Evolutionary conservation across 2,329 filamentous ascomycete genomes (phyloP), one percentile per base, ranked within the genome.

Genomic region (Thelonectria discophora): DNA sequence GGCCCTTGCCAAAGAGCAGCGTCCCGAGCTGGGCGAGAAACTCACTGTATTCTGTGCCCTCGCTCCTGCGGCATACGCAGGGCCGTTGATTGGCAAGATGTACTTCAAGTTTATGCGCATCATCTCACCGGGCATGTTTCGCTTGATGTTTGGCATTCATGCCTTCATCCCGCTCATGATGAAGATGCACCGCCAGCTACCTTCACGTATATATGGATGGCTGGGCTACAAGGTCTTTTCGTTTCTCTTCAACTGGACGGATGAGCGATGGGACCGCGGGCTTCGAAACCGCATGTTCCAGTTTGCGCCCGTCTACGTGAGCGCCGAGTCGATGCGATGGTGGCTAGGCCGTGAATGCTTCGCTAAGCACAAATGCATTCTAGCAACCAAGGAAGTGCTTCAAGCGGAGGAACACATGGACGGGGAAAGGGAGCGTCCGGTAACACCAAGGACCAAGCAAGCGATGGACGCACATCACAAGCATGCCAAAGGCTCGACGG

Each of bases 151-250:
- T 73, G 94, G 94, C 15, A 93, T 97, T 42, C 94, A 97, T 73
- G 88, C 92, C 0, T 97, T 97, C 75, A 97, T 98, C 47, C 94
- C 94, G 0, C 82, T 95, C 66, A 97, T 97, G 94, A 92, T 97
- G 89, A 84, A 83, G 6, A 92, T 94, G 84, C 93, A 95, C 70
- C 75, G 77, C 0, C 65, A 88, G 3, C 75, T 97, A 2, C 86
- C 89, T 0, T 82, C 89, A 0, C 79, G 77, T 0, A 67, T 95
- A 7, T 97, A 96, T 71, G 93, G 92, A 7, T 88, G 86, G 71
- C 83, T 97, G 69, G 94, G 93, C 2, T 98, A 97, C 76, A 88
- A 88, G 49, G 92, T 97, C 3, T 97, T 97, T 70, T 90, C 89
- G 0, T 97, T 94, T 72, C 80, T 98, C 1, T 97, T 98, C 75